These are phyloP conservation scores for Penicillium canariense DNA, from an alignment of 495 filamentous ascomycete species.

Conservation along the genomic window DNA sequence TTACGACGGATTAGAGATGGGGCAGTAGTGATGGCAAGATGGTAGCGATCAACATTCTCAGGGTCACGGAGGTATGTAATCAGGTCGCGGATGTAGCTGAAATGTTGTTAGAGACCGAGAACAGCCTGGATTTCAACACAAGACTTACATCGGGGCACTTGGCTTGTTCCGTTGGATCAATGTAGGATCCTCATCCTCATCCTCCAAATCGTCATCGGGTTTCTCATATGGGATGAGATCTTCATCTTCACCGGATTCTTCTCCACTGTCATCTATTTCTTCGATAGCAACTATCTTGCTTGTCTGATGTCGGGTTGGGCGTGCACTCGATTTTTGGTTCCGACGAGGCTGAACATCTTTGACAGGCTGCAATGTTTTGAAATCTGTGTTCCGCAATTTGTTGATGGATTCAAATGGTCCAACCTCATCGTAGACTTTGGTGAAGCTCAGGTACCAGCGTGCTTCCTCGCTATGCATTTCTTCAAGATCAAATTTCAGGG, in stretches of 20 bases:
- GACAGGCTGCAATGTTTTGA: neutral
- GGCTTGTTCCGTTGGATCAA: constrained; percentile 78
- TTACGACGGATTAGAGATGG: constrained; percentile 84
- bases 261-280: constrained; percentile 58
- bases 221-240: constrained; percentile 82
- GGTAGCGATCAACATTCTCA: constrained; percentile 80
- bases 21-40: constrained; percentile 72
- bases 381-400: constrained; percentile 1
- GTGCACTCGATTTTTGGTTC: constrained; percentile 18
- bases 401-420: constrained; percentile 56
- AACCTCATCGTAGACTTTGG: constrained; percentile 58
- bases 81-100: constrained; percentile 81
- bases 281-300: constrained; percentile 63
- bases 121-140: neutral
- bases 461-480: constrained; percentile 72
- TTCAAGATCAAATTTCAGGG: constrained; percentile 80
- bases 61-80: constrained; percentile 73
- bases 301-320: constrained; percentile 21
- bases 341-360: neutral
- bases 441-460: constrained; percentile 70
- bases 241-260: constrained; percentile 60
- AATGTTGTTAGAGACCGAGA: constrained; percentile 16
- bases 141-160: constrained; percentile 72
- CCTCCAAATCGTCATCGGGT: constrained; percentile 87
- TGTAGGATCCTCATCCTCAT: constrained; percentile 90